Conservation (phyloP, 2,329 filamentous ascomycete genomes). For the Colletotrichum sp. region DNA sequence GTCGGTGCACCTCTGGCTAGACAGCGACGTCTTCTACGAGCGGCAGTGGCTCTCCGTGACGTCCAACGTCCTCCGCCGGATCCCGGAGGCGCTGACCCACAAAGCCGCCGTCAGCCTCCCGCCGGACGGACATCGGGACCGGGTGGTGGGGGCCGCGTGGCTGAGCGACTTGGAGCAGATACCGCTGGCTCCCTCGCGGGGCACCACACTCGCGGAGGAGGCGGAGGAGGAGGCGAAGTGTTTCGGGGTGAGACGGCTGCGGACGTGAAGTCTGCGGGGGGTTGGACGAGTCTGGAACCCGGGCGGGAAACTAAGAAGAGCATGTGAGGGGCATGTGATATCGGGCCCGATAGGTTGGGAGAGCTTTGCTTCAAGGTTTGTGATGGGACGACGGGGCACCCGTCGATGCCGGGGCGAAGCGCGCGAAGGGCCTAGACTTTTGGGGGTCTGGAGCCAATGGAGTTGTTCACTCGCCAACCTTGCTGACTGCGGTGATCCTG, state of each 20-base stretch:
- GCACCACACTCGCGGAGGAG: neutral
- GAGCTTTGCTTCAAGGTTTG: neutral
- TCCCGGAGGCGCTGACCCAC: conserved; percentile 11
- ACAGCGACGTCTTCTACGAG: conserved; percentile 14
- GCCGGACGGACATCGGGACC: conserved; percentile 9
- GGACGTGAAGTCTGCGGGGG: neutral
- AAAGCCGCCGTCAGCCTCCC: conserved; percentile 14
- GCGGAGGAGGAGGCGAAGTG: neutral
- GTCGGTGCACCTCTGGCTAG: conserved; percentile 3
- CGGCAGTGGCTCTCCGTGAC: conserved; percentile 11
- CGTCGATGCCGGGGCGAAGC: neutral
- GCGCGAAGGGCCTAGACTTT: neutral
- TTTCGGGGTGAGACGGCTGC: neutral
- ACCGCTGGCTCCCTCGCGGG: neutral
- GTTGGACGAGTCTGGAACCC: neutral
- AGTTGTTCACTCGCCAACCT: neutral
- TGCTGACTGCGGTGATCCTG: neutral
- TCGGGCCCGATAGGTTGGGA: neutral
- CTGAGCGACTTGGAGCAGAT: neutral
- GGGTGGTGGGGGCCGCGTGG: neutral
- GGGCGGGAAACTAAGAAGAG: neutral
- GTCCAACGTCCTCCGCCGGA: conserved; percentile 5
- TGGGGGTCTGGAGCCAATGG: neutral
- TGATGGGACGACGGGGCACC: neutral
- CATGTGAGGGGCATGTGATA: neutral